A percentile compares a stretch with the other conserved stretches of the same genome.
Evolutionary conservation across 2,329 filamentous ascomycete genomes (phyloP).

Genomic region (Clonostachys byssicola): DNA sequence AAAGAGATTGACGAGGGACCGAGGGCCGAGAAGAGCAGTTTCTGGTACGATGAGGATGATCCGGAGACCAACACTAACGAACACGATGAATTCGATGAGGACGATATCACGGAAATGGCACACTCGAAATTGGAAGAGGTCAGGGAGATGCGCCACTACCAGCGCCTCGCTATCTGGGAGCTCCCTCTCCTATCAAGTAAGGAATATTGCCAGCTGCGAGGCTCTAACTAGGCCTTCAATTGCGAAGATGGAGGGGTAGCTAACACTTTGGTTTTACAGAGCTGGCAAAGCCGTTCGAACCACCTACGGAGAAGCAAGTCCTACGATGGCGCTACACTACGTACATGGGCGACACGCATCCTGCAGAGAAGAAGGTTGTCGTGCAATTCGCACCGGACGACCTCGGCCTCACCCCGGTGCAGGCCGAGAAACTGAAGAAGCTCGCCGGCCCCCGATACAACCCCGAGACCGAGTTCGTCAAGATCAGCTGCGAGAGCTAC

Average conservation of each 20-base stretch:
- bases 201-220: constrained; percentile 22
- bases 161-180: constrained; percentile 87
- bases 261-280: constrained; percentile 44
- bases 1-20: constrained; percentile 20
- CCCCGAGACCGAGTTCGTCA: constrained; percentile 73
- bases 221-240: neutral
- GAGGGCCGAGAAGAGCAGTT: constrained; percentile 28
- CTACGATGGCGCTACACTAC: constrained; percentile 95
- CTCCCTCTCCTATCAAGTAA: constrained; percentile 86
- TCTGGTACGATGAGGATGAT: constrained; percentile 48
- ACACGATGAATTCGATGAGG: constrained; percentile 64
- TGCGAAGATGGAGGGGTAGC: neutral
- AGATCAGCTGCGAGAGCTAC: constrained; percentile 88
- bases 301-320: constrained; percentile 62
- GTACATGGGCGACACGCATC: constrained; percentile 92
- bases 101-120: constrained; percentile 79
- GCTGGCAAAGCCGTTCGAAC: constrained; percentile 75
- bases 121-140: constrained; percentile 87
- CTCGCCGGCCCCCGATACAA: constrained; percentile 84
- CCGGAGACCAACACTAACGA: constrained; percentile 45
- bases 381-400: constrained; percentile 80
- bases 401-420: constrained; percentile 61
- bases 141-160: constrained; percentile 84
- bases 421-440: constrained; percentile 81
- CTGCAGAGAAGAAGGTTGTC: constrained; percentile 89